A percentile compares a stretch with the other conserved stretches of the same genome.
phyloP scores from a whole-genome alignment of 2,329 filamentous ascomycete genomes.

The Epichloe elymi region DNA sequence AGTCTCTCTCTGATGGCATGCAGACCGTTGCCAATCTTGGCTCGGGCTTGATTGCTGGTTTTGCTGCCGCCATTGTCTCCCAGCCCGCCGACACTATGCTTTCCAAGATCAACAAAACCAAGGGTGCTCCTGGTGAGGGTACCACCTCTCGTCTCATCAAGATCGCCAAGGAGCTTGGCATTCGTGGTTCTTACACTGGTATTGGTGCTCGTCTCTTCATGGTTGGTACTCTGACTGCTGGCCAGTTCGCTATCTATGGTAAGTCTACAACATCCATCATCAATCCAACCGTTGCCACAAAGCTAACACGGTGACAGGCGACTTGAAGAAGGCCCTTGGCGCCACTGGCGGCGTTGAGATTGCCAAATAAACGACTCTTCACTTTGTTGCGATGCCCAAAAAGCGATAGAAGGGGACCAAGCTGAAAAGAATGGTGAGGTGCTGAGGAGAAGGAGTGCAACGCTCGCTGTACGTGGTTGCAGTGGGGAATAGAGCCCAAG shows the following conservation, averaged over 20 bases:
- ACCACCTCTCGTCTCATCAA: constrained; percentile 71
- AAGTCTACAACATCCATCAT: neutral
- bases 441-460: neutral
- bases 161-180: constrained; percentile 75
- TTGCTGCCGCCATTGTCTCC: constrained; percentile 75
- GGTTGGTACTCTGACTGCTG: constrained; percentile 61
- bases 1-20: constrained; percentile 48
- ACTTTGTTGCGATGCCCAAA: neutral
- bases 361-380: constrained; percentile 10
- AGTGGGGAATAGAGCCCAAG: constrained; percentile 7
- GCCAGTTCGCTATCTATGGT: constrained; percentile 81
- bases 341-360: constrained; percentile 13
- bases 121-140: constrained; percentile 74
- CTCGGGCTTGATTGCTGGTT: constrained; percentile 44
- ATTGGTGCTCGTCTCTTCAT: constrained; percentile 57
- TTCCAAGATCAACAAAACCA: constrained; percentile 92
- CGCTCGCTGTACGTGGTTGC: neutral
- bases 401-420: neutral
- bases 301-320: constrained; percentile 20
- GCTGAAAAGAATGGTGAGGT: neutral
- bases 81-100: constrained; percentile 92
- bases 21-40: constrained; percentile 74
- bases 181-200: constrained; percentile 67
- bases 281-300: neutral
- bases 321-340: constrained; percentile 50